A percentile compares a stretch with the other conserved stretches of the same genome.
Evolutionary conservation across 169 alveolate species (phyloP).

Genomic region (Theileria equi): DNA sequence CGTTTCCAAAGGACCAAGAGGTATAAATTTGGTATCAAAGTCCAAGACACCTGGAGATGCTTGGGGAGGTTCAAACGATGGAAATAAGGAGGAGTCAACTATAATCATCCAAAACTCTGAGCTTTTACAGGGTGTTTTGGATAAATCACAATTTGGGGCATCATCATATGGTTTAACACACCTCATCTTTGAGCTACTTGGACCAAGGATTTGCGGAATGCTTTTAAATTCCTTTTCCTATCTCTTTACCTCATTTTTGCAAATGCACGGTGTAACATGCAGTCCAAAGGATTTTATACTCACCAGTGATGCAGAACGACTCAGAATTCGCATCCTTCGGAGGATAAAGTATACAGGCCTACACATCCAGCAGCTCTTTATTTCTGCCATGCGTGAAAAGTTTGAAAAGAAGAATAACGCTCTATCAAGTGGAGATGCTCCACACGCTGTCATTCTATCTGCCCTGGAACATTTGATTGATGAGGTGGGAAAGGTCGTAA

Average conservation of each 20-base stretch:
- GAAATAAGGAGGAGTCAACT: slow-evolving; percentile 73
- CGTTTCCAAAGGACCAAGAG: slow-evolving; percentile 63
- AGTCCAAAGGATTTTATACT: slow-evolving; percentile 91
- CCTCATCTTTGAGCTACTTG: slow-evolving; percentile 90
- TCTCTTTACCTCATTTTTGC: slow-evolving; percentile 87
- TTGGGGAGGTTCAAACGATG: slow-evolving; percentile 84
- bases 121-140: slow-evolving; percentile 93
- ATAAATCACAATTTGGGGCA: slow-evolving; percentile 95
- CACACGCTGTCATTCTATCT: too few relatives aligned
- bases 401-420: too few relatives aligned
- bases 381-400: slow-evolving; percentile 52
- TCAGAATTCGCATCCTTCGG: slow-evolving; percentile 74
- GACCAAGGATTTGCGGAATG: slow-evolving; percentile 90
- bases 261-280: slow-evolving; percentile 92
- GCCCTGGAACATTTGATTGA: too few relatives aligned
- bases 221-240: slow-evolving; percentile 89
- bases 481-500: too few relatives aligned
- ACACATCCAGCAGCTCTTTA: slow-evolving; percentile 66
- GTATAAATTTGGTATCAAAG: slow-evolving; percentile 70
- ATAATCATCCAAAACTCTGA: slow-evolving; percentile 85
- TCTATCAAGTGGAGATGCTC: too few relatives aligned
- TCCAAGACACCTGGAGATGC: slow-evolving; percentile 85
- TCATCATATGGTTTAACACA: slow-evolving; percentile 94
- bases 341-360: slow-evolving; percentile 67
- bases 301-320: slow-evolving; percentile 78